Evolutionary conservation across 257 asterid species (phyloP).

Genomic region (Solanum gandarillasii): DNA sequence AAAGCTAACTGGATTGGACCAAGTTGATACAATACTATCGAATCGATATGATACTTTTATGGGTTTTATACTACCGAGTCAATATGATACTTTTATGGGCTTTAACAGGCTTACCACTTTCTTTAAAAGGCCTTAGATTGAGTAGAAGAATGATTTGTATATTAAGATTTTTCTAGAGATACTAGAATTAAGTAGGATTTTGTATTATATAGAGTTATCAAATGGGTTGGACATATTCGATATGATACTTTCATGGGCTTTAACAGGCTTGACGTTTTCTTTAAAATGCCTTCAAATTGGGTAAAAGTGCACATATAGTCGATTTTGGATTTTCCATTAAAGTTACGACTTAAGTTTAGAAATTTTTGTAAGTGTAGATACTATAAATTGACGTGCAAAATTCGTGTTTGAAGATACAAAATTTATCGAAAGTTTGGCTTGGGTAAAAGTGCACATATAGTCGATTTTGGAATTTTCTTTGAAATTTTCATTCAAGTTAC

Average conservation of each 20-base stretch:
- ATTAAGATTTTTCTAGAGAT: background rate
- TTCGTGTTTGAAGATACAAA: background rate
- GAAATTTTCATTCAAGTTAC: background rate
- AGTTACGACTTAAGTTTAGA: background rate
- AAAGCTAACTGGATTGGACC: too few relatives aligned
- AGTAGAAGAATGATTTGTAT: background rate
- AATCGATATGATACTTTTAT: too few relatives aligned
- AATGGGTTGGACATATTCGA: background rate
- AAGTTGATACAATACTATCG: too few relatives aligned
- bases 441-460: background rate
- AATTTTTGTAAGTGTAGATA: background rate
- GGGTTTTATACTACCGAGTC: too few relatives aligned
- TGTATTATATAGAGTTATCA: background rate
- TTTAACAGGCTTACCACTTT: too few relatives aligned
- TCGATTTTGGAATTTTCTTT: background rate
- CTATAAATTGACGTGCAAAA: background rate
- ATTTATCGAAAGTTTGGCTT: background rate
- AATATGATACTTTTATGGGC: too few relatives aligned
- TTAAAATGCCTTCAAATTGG: too few relatives aligned
- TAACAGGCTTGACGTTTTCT: background rate
- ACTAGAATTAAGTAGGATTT: background rate
- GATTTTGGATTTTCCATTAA: background rate
- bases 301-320: background rate
- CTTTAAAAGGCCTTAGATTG: too few relatives aligned
- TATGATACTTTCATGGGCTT: background rate